phyloP scores from a whole-genome alignment of 257 asterid genomes.

The Thymus mandschuricus region DNA sequence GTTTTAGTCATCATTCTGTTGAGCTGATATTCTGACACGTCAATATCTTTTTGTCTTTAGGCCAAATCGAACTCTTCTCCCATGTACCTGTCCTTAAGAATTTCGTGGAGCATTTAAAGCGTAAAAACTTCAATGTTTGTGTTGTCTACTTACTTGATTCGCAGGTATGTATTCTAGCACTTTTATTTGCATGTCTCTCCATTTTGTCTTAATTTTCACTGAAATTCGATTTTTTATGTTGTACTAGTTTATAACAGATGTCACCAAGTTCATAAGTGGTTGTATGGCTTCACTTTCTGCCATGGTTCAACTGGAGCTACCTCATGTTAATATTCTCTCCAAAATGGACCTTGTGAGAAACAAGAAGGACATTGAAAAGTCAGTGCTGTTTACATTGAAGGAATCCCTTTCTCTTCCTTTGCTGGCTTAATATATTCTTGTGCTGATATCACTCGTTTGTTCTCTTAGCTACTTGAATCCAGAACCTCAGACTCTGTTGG shows the following conservation, averaged over 20 bases:
- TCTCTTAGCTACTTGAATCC: constrained; percentile 78
- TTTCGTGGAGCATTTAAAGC: constrained; percentile 83
- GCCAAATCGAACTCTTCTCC: constrained; percentile 95
- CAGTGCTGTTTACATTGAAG: constrained; percentile 41
- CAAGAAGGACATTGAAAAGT: constrained; percentile 90
- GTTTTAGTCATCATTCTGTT: neutral
- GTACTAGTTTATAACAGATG: constrained; percentile 86
- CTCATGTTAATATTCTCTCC: constrained; percentile 94
- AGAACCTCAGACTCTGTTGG: constrained; percentile 71
- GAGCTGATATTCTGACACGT: constrained; percentile 30
- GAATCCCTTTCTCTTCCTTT: neutral
- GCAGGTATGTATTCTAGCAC: constrained; percentile 55
- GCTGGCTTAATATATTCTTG: constrained; percentile 13
- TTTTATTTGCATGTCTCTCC: neutral
- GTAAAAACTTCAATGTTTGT: constrained; percentile 85
- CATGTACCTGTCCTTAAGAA: constrained; percentile 94
- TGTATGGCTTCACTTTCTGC: constrained; percentile 99
- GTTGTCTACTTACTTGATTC: constrained; percentile 95
- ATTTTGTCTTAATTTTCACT: constrained; percentile 28
- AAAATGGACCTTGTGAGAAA: constrained; percentile 97
- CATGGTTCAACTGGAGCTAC: constrained; percentile 96
- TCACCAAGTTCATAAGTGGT: constrained; percentile 97
- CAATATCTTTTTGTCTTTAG: constrained; percentile 43
- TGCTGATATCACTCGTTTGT: constrained; percentile 29
- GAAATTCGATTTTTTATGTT: constrained; percentile 17